These are phyloP conservation scores for Physcomitrellopsis africana DNA, from an alignment of 225 moss, liverwort and hornwort species.

Conservation along the genomic window DNA sequence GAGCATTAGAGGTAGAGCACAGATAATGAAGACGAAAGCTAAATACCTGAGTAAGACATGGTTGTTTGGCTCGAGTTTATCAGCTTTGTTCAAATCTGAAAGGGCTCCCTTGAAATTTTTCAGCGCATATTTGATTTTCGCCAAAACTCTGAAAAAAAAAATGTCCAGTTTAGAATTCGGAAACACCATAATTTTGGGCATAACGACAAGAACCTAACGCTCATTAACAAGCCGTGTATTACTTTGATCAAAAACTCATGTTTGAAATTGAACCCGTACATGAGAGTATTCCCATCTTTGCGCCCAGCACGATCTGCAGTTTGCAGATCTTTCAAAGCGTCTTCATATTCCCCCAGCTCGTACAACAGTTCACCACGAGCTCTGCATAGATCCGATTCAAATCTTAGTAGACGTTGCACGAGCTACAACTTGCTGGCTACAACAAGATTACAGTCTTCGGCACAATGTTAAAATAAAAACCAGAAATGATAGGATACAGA, in stretches of 20 bases:
- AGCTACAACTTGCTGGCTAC: too few relatives aligned
- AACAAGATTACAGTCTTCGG: too few relatives aligned
- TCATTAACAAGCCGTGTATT: neutral
- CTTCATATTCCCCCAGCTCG: constrained; percentile 53
- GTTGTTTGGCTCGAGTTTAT: constrained; percentile 49
- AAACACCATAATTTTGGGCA: neutral
- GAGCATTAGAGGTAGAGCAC: neutral
- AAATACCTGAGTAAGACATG: constrained; percentile 49
- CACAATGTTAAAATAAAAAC: too few relatives aligned
- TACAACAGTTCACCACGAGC: constrained; percentile 54
- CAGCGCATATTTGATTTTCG: constrained; percentile 50
- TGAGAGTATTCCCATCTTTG: constrained; percentile 48
- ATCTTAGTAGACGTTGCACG: neutral
- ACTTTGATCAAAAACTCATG: neutral
- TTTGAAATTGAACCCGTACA: constrained; percentile 28
- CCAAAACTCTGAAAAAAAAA: constrained; percentile 37
- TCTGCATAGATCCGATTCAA: constrained; percentile 31
- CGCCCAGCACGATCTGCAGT: constrained; percentile 44
- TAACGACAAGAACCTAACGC: neutral
- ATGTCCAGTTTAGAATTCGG: neutral
- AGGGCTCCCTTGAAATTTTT: constrained; percentile 57
- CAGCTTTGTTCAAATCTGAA: constrained; percentile 52
- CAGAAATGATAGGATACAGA: too few relatives aligned
- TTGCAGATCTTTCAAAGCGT: constrained; percentile 52
- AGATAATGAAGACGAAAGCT: neutral